Percentiles rank a stretch among this genome's conserved stretches.
These are phyloP conservation scores for Guadua angustifolia DNA, from an alignment of 176 grass and related monocot species.

Conservation along the genomic window DNA sequence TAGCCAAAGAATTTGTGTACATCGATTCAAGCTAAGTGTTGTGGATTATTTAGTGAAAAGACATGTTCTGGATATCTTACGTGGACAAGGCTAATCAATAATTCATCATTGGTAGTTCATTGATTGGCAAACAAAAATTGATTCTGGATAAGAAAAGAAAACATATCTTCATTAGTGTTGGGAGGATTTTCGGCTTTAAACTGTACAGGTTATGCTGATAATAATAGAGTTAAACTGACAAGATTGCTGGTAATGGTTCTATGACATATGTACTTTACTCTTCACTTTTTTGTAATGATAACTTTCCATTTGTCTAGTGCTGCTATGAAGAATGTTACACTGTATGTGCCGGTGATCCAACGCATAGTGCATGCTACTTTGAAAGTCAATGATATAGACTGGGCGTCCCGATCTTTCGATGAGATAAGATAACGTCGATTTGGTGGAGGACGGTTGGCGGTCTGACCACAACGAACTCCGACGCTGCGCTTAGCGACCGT, in stretches of 20 bases:
- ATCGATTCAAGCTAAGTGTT: background rate
- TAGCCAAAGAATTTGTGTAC: no score
- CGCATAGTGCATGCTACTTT: conserved; percentile 10
- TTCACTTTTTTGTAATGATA: conserved; percentile 15
- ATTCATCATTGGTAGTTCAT: conserved; percentile 11
- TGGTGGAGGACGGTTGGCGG: no score
- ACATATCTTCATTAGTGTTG: conserved; percentile 4
- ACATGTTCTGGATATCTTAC: background rate
- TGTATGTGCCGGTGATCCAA: conserved; percentile 34
- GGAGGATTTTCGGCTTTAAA: conserved; percentile 13
- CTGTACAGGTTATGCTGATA: background rate
- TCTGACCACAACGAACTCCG: no score
- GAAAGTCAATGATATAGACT: background rate
- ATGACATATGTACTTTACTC: conserved; percentile 27
- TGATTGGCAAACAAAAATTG: background rate
- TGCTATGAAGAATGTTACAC: background rate
- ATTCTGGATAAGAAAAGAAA: background rate
- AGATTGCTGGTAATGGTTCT: background rate
- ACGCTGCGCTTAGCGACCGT: no score
- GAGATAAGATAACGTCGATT: no score
- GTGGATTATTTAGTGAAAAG: background rate
- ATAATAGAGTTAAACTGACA: conserved; percentile 35
- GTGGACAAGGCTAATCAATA: background rate
- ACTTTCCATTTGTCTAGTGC: conserved; percentile 23
- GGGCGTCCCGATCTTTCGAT: no score